These are phyloP conservation scores for Sclerospora graminicola DNA, from an alignment of 352 stramenopile species.

Conservation along the genomic window DNA sequence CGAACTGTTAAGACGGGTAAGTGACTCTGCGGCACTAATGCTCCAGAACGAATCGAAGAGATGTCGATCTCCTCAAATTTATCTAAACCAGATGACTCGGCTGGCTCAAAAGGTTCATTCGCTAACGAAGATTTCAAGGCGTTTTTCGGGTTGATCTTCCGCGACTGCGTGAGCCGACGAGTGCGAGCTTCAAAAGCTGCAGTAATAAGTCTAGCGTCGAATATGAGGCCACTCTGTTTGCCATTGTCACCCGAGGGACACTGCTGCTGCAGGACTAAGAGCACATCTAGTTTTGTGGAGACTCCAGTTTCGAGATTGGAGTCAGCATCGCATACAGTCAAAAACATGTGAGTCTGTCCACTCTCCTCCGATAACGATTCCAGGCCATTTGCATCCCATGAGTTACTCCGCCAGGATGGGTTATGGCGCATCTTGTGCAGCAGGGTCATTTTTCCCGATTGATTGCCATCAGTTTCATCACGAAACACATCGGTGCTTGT, in stretches of 20 bases:
- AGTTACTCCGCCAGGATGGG: slow-evolving; percentile 75
- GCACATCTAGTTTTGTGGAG: slow-evolving; percentile 53
- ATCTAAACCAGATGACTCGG: slow-evolving; percentile 42
- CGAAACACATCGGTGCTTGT: slow-evolving; percentile 11
- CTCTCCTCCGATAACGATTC: slow-evolving; percentile 31
- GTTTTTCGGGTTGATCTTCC: slow-evolving; percentile 27
- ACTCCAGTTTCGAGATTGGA: slow-evolving; percentile 38
- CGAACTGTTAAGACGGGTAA: slow-evolving; percentile 55
- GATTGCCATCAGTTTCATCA: slow-evolving; percentile 21
- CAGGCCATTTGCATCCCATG: slow-evolving; percentile 52
- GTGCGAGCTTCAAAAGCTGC: slow-evolving; percentile 58
- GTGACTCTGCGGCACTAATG: slow-evolving; percentile 30
- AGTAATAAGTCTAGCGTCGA: slow-evolving; percentile 35
- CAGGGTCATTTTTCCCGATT: slow-evolving; percentile 23
- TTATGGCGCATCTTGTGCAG: slow-evolving; percentile 74
- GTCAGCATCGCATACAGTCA: slow-evolving; percentile 64
- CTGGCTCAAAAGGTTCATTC: slow-evolving; percentile 26
- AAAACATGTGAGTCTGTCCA: slow-evolving; percentile 60
- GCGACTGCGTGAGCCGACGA: slow-evolving; percentile 39
- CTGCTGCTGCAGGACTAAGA: slow-evolving; percentile 59
- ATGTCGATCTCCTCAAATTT: slow-evolving; percentile 74
- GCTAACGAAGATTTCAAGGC: slow-evolving; percentile 31
- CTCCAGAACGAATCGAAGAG: slow-evolving; percentile 44
- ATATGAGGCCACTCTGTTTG: slow-evolving; percentile 21
- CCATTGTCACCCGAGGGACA: slow-evolving; percentile 20